These are phyloP conservation scores for Aspergillus campestris DNA, from an alignment of 495 filamentous ascomycete species.

Conservation along the genomic window DNA sequence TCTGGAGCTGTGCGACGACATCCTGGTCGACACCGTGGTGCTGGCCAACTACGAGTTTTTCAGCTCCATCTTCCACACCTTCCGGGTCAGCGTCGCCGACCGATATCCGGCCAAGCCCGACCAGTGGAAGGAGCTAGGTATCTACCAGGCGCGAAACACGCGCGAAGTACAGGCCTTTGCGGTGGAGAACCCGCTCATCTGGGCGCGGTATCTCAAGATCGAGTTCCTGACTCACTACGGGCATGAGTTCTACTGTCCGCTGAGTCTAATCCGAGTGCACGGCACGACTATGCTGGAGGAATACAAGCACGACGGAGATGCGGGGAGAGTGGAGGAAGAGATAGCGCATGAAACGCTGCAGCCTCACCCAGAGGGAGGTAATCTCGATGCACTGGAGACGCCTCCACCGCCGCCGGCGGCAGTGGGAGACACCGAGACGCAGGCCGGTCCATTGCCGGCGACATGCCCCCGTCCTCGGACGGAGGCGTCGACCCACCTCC, in stretches of 20 bases:
- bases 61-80: conserved; percentile 87
- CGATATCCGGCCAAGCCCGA: conserved; percentile 86
- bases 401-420: neutral
- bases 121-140: conserved; percentile 84
- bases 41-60: conserved; percentile 99
- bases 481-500: neutral
- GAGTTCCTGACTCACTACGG: conserved; percentile 93
- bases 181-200: conserved; percentile 87
- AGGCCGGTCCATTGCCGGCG: neutral
- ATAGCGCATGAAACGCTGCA: conserved; percentile 29
- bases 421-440: no score
- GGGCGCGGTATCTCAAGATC: conserved; percentile 84
- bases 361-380: conserved; percentile 30
- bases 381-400: conserved; percentile 7
- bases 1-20: conserved; percentile 84
- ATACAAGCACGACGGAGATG: conserved; percentile 67
- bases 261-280: conserved; percentile 85
- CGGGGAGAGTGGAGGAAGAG: conserved; percentile 51
- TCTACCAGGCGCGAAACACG: conserved; percentile 82
- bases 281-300: conserved; percentile 96
- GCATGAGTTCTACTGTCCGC: conserved; percentile 90
- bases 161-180: conserved; percentile 91
- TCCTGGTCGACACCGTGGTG: conserved; percentile 90
- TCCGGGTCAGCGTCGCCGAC: conserved; percentile 84
- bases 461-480: conserved; percentile 10